Conservation (phyloP, 805 yeast species). For the Wickerhamomyces rabaulensis region DNA sequence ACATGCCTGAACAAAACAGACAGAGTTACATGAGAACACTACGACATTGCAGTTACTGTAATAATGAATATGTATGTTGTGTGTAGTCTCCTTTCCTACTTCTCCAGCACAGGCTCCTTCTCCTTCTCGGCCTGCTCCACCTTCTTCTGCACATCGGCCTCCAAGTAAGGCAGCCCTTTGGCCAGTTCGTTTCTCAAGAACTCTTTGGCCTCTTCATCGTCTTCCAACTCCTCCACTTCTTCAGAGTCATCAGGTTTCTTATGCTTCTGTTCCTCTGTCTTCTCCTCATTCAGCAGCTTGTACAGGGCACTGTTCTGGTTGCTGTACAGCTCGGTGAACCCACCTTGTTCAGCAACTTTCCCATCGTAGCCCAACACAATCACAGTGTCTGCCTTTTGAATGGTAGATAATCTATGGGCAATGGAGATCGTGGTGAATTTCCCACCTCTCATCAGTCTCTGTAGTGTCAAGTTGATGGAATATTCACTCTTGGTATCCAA, state of each 20-base stretch:
- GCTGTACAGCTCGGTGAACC: slow-evolving; percentile 50
- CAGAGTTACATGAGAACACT: too few relatives aligned
- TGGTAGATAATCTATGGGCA: slow-evolving; percentile 91
- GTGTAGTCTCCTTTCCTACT: not conserved
- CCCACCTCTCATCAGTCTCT: slow-evolving; percentile 51
- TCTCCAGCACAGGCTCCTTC: not conserved
- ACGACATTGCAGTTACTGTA: too few relatives aligned
- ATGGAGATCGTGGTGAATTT: slow-evolving; percentile 79
- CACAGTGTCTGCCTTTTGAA: slow-evolving; percentile 76
- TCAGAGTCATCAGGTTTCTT: slow-evolving; percentile 8
- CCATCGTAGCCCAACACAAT: slow-evolving; percentile 83
- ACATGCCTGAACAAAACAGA: too few relatives aligned
- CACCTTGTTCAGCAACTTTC: slow-evolving; percentile 71
- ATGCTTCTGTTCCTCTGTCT: slow-evolving; percentile 9
- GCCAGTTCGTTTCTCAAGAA: slow-evolving; percentile 19
- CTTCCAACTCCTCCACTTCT: slow-evolving; percentile 3
- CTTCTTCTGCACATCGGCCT: not conserved
- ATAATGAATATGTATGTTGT: not conserved
- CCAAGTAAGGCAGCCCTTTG: not conserved
- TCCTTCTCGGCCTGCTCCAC: not conserved
- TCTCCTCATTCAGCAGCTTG: slow-evolving; percentile 33
- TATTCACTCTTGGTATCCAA: slow-evolving; percentile 69
- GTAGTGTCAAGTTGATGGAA: slow-evolving; percentile 77
- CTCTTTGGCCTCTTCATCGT: slow-evolving; percentile 13
- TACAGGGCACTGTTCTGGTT: slow-evolving; percentile 37